Conservation (phyloP, 305 asterid species). For the Fraxinus floribunda region DNA sequence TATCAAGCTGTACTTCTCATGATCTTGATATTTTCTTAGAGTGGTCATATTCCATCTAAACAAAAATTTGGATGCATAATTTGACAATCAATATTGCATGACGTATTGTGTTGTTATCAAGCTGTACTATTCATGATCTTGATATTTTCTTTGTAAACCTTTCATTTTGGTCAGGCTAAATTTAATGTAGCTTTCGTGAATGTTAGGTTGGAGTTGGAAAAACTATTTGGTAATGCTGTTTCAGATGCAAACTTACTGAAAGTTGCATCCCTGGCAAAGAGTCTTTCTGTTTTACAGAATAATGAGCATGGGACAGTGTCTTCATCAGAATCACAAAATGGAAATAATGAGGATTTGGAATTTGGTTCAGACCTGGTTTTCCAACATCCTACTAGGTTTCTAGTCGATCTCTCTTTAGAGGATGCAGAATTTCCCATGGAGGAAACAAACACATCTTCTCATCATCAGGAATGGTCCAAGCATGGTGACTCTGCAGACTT, state of each 20-base stretch:
- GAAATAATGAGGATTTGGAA: slow-evolving; percentile 53
- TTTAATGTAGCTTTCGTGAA: slow-evolving; percentile 11
- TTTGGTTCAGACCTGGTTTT: slow-evolving; percentile 87
- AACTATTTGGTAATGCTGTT: slow-evolving; percentile 59
- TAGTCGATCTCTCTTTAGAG: slow-evolving; percentile 61
- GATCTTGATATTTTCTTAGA: no score
- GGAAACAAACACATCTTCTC: slow-evolving; percentile 42
- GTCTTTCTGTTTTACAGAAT: slow-evolving; percentile 58
- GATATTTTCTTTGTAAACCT: neutral
- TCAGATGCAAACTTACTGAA: slow-evolving; percentile 50
- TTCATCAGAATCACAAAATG: slow-evolving; percentile 40
- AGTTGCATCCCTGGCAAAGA: slow-evolving; percentile 61
- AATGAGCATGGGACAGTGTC: slow-evolving; percentile 36
- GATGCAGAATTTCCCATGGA: slow-evolving; percentile 46
- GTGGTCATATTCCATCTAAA: neutral
- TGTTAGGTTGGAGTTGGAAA: slow-evolving; percentile 76
- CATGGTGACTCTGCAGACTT: slow-evolving; percentile 35
- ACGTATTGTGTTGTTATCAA: neutral
- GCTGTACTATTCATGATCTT: neutral
- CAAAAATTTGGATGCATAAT: neutral
- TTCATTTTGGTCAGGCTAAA: neutral
- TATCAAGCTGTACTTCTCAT: no score
- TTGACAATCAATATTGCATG: neutral
- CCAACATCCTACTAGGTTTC: slow-evolving; percentile 73
- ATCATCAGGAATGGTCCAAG: slow-evolving; percentile 43